These are phyloP conservation scores for Perilla frutescens DNA, from an alignment of 257 asterid genomes.

Conservation along the genomic window DNA sequence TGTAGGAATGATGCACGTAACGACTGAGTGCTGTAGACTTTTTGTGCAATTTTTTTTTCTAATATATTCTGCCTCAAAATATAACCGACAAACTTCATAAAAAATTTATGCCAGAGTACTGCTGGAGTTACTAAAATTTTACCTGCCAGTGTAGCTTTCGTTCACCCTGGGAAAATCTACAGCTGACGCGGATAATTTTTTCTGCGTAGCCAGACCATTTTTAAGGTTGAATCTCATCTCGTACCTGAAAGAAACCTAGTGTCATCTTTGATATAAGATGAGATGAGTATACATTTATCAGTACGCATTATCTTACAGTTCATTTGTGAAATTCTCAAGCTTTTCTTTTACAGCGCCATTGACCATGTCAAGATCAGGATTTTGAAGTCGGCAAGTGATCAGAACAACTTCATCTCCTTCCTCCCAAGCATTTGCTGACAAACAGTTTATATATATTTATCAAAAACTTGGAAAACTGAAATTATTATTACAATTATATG, in stretches of 20 bases:
- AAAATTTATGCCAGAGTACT: slow-evolving; percentile 73
- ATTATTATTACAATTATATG: neutral
- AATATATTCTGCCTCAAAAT: slow-evolving; percentile 15
- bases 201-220: slow-evolving; percentile 86
- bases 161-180: slow-evolving; percentile 97
- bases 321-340: slow-evolving; percentile 77
- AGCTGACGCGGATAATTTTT: slow-evolving; percentile 76
- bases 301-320: slow-evolving; percentile 65
- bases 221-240: slow-evolving; percentile 97
- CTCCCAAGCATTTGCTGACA: slow-evolving; percentile 98
- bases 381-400: slow-evolving; percentile 81
- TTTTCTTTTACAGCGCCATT: slow-evolving; percentile 65
- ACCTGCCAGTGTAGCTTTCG: slow-evolving; percentile 95
- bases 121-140: slow-evolving; percentile 11
- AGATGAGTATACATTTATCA: slow-evolving; percentile 19
- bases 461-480: slow-evolving; percentile 12
- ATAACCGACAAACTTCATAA: slow-evolving; percentile 1
- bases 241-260: slow-evolving; percentile 56
- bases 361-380: slow-evolving; percentile 79
- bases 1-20: neutral
- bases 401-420: slow-evolving; percentile 98
- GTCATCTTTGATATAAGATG: slow-evolving; percentile 19
- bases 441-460: slow-evolving; percentile 5
- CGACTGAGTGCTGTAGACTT: neutral
- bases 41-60: neutral